Evolutionary conservation across 1,284 basidiomycete species (phyloP), one percentile per base, ranked within the genome.

Genomic region (Naganishia sp.): DNA sequence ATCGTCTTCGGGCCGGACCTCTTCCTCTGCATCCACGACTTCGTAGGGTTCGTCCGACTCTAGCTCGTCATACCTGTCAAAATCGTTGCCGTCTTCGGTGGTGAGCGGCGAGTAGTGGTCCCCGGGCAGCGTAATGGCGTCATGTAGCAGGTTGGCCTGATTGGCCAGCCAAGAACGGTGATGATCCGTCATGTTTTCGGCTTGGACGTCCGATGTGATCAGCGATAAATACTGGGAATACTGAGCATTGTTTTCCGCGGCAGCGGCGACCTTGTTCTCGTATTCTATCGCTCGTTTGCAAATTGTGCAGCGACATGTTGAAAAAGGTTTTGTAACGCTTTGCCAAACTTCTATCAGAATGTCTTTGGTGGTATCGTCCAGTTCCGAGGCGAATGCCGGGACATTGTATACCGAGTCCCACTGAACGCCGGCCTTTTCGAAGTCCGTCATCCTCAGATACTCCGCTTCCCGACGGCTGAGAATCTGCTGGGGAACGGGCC

Each of bases 161-260:
- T 61, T 52, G 10, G 59, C 59, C 59, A 61, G 18, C 59, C 59
- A 61, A 16, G 48, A 18, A 11, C 59, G 59, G 36, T 61, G 59
- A 25, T 43, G 42, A 28, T 61, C 59, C 49, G 59, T 50, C 59
- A 61, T 43, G 21, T 61, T 48, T 52, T 61, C 59, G 16, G 33
- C 23, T 43, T 31, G 49, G 23, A 36, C 15, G 7, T 39, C 36
- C 16, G 46, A 49, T 3, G 48, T 39, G 31, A 61, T 36, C n/a
- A 61, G 48, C 59, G 59, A 61, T n/a, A 61, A 43, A 25, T 61
- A 61, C 50, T 61, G 48, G n/a, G 59, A 49, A 25, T 52, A 50
- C 21, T 49, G 59, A 18, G 48, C 21, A 25, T 49, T 49, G 23
- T 23, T 15, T 52, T 61, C 48, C 36, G 36, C 36, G 7, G 59